phyloP scores from a whole-genome alignment of 1,284 basidiomycete genomes.

The Cryptococcus hybrid region DNA sequence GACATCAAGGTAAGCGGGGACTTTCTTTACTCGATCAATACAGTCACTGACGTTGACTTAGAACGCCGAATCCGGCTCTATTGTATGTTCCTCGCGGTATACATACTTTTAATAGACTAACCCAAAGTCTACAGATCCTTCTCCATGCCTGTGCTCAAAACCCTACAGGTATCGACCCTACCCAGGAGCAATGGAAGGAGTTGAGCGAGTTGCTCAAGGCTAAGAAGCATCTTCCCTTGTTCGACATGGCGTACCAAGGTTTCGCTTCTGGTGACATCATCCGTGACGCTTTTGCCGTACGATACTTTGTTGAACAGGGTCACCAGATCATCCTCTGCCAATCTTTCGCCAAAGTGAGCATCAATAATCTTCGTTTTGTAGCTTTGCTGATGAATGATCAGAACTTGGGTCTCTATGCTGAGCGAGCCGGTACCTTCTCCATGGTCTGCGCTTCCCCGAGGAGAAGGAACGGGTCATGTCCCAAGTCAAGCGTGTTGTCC shows the following conservation, averaged over 20 bases:
- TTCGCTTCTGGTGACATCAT: constrained; percentile 87
- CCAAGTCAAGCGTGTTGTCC: constrained; percentile 93
- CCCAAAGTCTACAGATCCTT: constrained; percentile 41
- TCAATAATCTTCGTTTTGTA: constrained; percentile 31
- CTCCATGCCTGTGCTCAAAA: constrained; percentile 74
- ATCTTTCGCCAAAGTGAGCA: constrained; percentile 78
- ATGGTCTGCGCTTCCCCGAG: constrained; percentile 68
- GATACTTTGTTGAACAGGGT: constrained; percentile 87
- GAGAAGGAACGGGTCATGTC: constrained; percentile 87
- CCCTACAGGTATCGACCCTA: constrained; percentile 96
- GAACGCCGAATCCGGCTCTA: constrained; percentile 53
- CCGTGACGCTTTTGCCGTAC: constrained; percentile 91
- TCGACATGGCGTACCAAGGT: constrained; percentile 84
- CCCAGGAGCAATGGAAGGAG: constrained; percentile 87
- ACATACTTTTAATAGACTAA: background rate
- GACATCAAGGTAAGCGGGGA: constrained; percentile 64
- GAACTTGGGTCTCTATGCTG: constrained; percentile 98
- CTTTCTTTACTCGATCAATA: background rate
- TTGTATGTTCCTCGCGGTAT: constrained; percentile 26
- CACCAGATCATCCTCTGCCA: constrained; percentile 85
- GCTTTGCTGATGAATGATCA: background rate
- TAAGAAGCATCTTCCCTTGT: constrained; percentile 58
- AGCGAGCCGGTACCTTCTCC: constrained; percentile 92
- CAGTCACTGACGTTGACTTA: constrained; percentile 6
- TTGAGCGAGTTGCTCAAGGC: constrained; percentile 78